These are phyloP conservation scores for Pyricularia pennisetigena DNA, from an alignment of 2,329 filamentous ascomycete species.

Conservation along the genomic window DNA sequence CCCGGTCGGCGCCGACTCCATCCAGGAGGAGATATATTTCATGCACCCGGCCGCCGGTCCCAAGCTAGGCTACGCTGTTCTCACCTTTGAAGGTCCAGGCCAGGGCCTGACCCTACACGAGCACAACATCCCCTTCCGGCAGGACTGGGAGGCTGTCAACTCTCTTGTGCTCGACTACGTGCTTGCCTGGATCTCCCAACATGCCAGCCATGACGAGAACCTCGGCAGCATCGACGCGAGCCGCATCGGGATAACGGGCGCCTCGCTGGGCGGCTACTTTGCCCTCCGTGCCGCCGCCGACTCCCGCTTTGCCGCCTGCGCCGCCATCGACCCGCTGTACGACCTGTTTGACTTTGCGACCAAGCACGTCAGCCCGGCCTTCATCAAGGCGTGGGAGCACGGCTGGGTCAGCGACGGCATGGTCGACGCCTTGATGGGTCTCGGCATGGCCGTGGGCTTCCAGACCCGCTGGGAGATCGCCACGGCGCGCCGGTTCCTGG, in stretches of 20 bases:
- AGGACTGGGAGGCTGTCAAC: slow-evolving; percentile 18
- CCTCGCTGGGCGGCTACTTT: slow-evolving; percentile 8
- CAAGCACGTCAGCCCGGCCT: slow-evolving; percentile 13
- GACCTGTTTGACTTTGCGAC: slow-evolving; percentile 14
- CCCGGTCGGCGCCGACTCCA: slow-evolving; percentile 19
- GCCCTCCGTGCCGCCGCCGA: slow-evolving; percentile 9
- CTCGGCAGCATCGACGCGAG: slow-evolving; percentile 12
- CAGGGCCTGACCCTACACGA: slow-evolving; percentile 21
- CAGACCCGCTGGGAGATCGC: background rate
- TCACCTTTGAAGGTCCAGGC: slow-evolving; percentile 28
- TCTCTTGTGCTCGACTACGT: slow-evolving; percentile 13
- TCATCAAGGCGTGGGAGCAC: slow-evolving; percentile 15
- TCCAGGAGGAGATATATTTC: slow-evolving; percentile 22
- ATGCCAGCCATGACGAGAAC: slow-evolving; percentile 8
- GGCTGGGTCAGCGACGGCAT: slow-evolving; percentile 18
- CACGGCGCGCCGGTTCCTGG: background rate
- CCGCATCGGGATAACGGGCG: slow-evolving; percentile 13
- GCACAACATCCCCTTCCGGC: slow-evolving; percentile 12
- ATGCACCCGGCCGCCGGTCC: slow-evolving; percentile 11
- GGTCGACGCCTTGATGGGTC: slow-evolving; percentile 12
- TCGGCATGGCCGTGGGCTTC: slow-evolving; percentile 7
- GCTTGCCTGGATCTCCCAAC: slow-evolving; percentile 3
- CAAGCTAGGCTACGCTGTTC: slow-evolving; percentile 22
- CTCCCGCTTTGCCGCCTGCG: slow-evolving; percentile 8
- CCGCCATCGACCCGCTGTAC: slow-evolving; percentile 6